phyloP scores from a whole-genome alignment of 2,329 filamentous ascomycete genomes.

The Didymellaceae sp. region DNA sequence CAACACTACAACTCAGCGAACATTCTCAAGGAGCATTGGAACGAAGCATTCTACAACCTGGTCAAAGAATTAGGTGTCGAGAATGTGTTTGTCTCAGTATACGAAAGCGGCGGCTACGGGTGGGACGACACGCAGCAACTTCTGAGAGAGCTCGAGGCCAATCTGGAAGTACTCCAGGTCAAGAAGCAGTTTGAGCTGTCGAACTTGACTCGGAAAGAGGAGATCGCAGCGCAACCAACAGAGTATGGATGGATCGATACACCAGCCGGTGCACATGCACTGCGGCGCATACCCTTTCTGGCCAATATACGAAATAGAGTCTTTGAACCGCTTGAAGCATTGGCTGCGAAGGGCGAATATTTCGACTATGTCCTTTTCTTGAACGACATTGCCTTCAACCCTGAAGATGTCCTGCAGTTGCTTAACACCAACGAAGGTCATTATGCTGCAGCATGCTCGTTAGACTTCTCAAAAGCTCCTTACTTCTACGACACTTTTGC shows the following conservation, averaged over 20 bases:
- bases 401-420: conserved; percentile 62
- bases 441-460: conserved; percentile 67
- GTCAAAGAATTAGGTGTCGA: conserved; percentile 63
- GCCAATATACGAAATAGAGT: conserved; percentile 68
- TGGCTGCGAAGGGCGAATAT: conserved; percentile 55
- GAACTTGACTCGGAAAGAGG: conserved; percentile 56
- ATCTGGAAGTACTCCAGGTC: conserved; percentile 61
- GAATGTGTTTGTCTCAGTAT: conserved; percentile 72
- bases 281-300: conserved; percentile 73
- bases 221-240: conserved; percentile 39
- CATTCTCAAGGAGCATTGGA: conserved; percentile 69
- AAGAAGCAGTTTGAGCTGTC: conserved; percentile 63
- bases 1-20: conserved; percentile 72
- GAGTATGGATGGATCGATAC: conserved; percentile 68
- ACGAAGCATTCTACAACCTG: conserved; percentile 64
- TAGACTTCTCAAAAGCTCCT: conserved; percentile 64
- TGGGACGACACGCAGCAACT: conserved; percentile 69
- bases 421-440: conserved; percentile 64
- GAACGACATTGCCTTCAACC: conserved; percentile 68
- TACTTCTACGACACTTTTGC: conserved; percentile 69
- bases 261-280: conserved; percentile 54
- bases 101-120: conserved; percentile 70
- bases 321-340: conserved; percentile 63
- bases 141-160: conserved; percentile 62
- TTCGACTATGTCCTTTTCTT: conserved; percentile 69